These are phyloP conservation scores for Penicillium psychrosexuale DNA, from an alignment of 2,329 filamentous ascomycete genomes.

Conservation along the genomic window DNA sequence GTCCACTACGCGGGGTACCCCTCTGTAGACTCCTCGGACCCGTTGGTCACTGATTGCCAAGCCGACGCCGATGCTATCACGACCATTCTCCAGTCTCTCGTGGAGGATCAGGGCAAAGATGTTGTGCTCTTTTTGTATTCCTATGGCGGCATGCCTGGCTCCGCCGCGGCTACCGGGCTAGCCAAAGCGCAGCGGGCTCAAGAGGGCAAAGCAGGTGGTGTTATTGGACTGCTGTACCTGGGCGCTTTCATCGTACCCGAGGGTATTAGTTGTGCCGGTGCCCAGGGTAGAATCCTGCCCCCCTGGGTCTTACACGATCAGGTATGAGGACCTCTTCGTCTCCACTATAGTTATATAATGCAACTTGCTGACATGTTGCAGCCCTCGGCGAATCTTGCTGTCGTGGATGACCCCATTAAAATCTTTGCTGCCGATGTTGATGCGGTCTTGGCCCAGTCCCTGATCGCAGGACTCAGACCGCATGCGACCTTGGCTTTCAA, in stretches of 20 bases:
- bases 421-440: conserved; percentile 19
- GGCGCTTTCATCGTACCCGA: conserved; percentile 39
- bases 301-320: conserved; percentile 26
- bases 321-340: conserved; percentile 4
- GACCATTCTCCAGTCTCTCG: background rate
- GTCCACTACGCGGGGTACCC: too few relatives aligned
- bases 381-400: conserved; percentile 8
- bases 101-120: background rate
- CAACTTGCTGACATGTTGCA: background rate
- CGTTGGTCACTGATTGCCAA: too few relatives aligned
- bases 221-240: conserved; percentile 30
- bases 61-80: conserved; percentile 24
- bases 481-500: conserved; percentile 24
- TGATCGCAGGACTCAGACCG: conserved; percentile 16
- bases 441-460: background rate
- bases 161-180: background rate
- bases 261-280: conserved; percentile 25
- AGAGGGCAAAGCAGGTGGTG: conserved; percentile 9
- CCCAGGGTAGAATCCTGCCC: conserved; percentile 24
- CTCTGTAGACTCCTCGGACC: too few relatives aligned
- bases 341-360: background rate
- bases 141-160: background rate
- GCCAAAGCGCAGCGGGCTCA: background rate
- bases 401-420: conserved; percentile 10
- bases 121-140: background rate